Evolutionary conservation across 495 filamentous ascomycete species (phyloP), one percentile per base, ranked within the genome.

Genomic region (Podospora pseudoanserina): DNA sequence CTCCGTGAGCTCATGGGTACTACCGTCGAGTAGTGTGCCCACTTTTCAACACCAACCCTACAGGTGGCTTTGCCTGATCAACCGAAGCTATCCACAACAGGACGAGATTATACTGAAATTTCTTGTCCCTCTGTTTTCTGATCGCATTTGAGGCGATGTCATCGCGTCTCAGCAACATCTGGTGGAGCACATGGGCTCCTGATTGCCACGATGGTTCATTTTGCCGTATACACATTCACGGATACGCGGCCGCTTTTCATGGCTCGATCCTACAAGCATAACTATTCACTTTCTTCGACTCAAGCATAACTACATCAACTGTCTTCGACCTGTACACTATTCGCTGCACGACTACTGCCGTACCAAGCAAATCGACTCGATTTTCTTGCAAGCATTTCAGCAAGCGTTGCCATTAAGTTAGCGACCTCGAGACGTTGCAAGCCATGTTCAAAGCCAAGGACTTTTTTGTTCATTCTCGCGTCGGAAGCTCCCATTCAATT

Each of bases 1-100:
- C 81, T 99, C 69, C 84, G 95, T 56, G 95, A 99, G 82, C 79
- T 99, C 56, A 80, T 79, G 77, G 78, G 78, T 59, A 71, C 70
- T 26, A 69, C 63, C n/a, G 64, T 59, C 26, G 73, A 73, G 62
- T 55, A 65, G 57, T 23, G 49, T 28, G 49, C 53, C 26, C n/a
- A 64, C 15, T 18, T 26, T n/a, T 5, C 18, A 58, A 58, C 55
- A 58, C 55, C 20, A 19, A 7, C 9, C 7, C 55, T 49, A 13
- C 39, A 11, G 39, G 39, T 49, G 15, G 39, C 39, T 49, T 49
- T 11, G 13, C 39, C 9, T 49, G 39, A 18, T 44, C 26, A 39
- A 18, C 34, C 18, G n/a, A 64, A 30, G 63, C 49, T 58, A 63
- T 66, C 64, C 16, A 13, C 30, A 54, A 4, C 44, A 56, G 7